A percentile compares a stretch with the other conserved stretches of the same genome.
phyloP scores from a whole-genome alignment of 139 green algal genomes.

The Chlorella sp. region DNA sequence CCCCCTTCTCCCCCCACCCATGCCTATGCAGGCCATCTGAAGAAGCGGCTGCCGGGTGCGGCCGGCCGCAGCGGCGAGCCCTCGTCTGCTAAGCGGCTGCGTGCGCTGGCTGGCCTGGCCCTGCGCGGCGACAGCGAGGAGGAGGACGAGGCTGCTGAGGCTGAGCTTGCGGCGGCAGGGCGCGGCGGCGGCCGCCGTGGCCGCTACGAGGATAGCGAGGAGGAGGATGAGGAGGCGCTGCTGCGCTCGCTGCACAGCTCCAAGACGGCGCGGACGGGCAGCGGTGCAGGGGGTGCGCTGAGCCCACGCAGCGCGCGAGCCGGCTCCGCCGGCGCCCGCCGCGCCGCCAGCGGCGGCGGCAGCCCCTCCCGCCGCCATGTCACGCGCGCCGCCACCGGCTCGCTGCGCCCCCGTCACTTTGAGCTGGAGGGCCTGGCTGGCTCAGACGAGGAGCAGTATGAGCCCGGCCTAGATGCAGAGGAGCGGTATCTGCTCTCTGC shows the following conservation, averaged over 20 bases:
- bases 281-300: neutral
- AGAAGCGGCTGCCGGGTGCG: conserved; percentile 29
- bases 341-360: too few species aligned
- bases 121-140: conserved; percentile 24
- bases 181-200: neutral
- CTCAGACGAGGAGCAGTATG: too few species aligned
- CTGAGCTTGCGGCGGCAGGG: neutral
- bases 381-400: too few species aligned
- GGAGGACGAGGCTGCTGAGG: conserved; percentile 28
- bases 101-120: conserved; percentile 37
- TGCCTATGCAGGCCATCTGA: conserved; percentile 30
- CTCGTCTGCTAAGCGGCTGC: conserved; percentile 35
- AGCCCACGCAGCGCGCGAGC: neutral
- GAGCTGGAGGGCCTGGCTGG: too few species aligned
- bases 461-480: neutral
- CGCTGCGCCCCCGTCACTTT: too few species aligned
- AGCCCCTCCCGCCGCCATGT: too few species aligned
- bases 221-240: conserved; percentile 21
- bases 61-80: conserved; percentile 9
- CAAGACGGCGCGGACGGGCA: conserved; percentile 27
- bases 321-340: too few species aligned
- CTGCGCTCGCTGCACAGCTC: conserved; percentile 21
- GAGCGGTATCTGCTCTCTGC: too few species aligned
- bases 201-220: neutral
- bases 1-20: neutral